phyloP scores from a whole-genome alignment of 169 alveolate species.

The Cryptosporidium parvum region DNA sequence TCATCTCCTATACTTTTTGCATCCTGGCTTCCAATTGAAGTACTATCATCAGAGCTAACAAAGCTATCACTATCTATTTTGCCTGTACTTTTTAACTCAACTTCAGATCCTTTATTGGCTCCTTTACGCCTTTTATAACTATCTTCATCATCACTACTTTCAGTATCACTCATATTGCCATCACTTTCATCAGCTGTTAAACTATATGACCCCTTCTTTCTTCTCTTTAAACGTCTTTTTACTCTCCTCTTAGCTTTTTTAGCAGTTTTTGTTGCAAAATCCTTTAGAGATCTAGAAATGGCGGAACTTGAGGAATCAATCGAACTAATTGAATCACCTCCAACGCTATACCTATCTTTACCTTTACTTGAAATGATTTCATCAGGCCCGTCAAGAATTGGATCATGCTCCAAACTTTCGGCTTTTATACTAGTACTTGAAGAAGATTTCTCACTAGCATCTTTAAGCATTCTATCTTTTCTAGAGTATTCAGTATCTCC shows the following conservation, averaged over 20 bases:
- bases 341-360: not conserved
- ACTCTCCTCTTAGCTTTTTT: not conserved
- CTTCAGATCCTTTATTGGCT: not conserved
- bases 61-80: not conserved
- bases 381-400: too few species aligned
- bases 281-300: not conserved
- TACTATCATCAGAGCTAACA: too few species aligned
- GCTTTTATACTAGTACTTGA: too few species aligned
- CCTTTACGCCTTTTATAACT: not conserved
- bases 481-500: constrained; percentile 11
- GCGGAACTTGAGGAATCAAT: not conserved
- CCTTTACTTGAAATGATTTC: too few species aligned
- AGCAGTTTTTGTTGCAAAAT: not conserved
- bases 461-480: not conserved
- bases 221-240: not conserved
- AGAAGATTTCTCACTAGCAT: not conserved
- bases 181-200: not conserved
- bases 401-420: too few species aligned
- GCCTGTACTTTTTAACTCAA: not conserved
- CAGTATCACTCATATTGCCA: not conserved
- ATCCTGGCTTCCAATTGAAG: not conserved
- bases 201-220: not conserved
- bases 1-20: not conserved
- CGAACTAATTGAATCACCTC: not conserved
- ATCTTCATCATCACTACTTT: too few species aligned